phyloP scores from a whole-genome alignment of 1,139 yeast genomes.

The Lipomyces yarrowii region DNA sequence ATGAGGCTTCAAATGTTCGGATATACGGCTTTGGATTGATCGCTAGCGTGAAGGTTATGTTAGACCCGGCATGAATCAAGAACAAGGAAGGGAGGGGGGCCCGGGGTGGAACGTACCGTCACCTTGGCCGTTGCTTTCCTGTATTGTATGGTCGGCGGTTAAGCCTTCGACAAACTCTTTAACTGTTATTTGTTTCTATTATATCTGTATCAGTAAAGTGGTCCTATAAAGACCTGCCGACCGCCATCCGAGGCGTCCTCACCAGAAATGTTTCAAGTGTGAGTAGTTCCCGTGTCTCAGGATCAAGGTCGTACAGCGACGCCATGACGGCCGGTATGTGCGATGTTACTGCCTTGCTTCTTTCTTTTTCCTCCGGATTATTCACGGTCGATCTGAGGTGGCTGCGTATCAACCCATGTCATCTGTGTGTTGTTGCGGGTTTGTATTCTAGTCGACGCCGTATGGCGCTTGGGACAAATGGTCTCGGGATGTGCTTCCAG shows the following conservation, averaged over 20 bases:
- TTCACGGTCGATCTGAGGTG: not conserved
- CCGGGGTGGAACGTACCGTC: slow-evolving; percentile 55
- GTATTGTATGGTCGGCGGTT: slow-evolving; percentile 60
- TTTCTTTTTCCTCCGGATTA: not conserved
- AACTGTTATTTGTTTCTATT: slow-evolving; percentile 60
- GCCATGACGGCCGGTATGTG: slow-evolving; percentile 13
- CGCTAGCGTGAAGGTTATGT: slow-evolving; percentile 29
- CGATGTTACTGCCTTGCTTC: not conserved
- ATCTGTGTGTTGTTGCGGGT: too few species aligned
- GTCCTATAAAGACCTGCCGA: not conserved
- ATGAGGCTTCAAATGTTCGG: slow-evolving; percentile 85
- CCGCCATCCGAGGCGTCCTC: slow-evolving; percentile 17
- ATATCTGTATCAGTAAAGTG: not conserved
- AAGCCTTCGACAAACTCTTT: slow-evolving; percentile 83
- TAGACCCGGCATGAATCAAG: slow-evolving; percentile 8
- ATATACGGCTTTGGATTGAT: slow-evolving; percentile 92
- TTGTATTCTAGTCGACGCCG: too few species aligned
- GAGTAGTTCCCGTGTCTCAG: slow-evolving; percentile 66
- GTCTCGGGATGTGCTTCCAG: too few species aligned
- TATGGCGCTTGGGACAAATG: too few species aligned
- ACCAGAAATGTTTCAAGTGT: slow-evolving; percentile 69
- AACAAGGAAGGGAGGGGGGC: slow-evolving; percentile 31
- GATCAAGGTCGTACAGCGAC: slow-evolving; percentile 62
- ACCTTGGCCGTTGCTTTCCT: slow-evolving; percentile 49
- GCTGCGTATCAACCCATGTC: not conserved